Conservation (phyloP, 2,329 filamentous ascomycete genomes). For the Shiraia sp. region DNA sequence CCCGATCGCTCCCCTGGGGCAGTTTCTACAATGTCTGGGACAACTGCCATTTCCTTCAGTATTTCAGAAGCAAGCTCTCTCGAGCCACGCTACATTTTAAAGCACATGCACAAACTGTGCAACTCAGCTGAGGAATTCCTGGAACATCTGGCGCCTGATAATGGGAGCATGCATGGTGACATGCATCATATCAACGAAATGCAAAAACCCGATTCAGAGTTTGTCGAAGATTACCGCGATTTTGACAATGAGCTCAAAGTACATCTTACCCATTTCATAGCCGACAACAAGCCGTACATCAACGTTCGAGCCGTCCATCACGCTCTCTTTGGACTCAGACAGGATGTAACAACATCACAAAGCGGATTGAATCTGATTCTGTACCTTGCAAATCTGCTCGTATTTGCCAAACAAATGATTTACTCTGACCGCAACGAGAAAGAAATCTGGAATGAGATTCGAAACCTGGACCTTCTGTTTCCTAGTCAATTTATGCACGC, state of each 20-base stretch:
- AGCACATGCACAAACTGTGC: constrained; percentile 46
- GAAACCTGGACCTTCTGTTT: constrained; percentile 40
- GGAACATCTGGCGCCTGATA: constrained; percentile 32
- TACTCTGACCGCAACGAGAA: constrained; percentile 30
- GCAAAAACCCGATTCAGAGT: constrained; percentile 43
- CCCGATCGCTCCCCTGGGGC: constrained; percentile 40
- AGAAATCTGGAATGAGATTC: constrained; percentile 34
- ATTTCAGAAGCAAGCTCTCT: constrained; percentile 49
- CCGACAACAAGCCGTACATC: constrained; percentile 48
- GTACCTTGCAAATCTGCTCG: constrained; percentile 50
- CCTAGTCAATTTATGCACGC: constrained; percentile 39
- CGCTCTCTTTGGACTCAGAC: constrained; percentile 42
- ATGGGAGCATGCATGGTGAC: constrained; percentile 26
- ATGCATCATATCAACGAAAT: constrained; percentile 29
- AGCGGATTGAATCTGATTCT: constrained; percentile 48
- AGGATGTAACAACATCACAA: constrained; percentile 14
- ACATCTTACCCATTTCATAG: constrained; percentile 42
- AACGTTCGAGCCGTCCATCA: constrained; percentile 43
- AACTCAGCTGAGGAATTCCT: constrained; percentile 33
- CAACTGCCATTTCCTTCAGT: constrained; percentile 52
- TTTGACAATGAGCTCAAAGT: constrained; percentile 39
- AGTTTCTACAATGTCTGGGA: constrained; percentile 51
- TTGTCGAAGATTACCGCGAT: constrained; percentile 43
- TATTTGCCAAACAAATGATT: constrained; percentile 47
- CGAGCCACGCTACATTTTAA: constrained; percentile 48